Conservation (phyloP, 768 basidiomycete genomes). For the Leccinum disarticulatum region DNA sequence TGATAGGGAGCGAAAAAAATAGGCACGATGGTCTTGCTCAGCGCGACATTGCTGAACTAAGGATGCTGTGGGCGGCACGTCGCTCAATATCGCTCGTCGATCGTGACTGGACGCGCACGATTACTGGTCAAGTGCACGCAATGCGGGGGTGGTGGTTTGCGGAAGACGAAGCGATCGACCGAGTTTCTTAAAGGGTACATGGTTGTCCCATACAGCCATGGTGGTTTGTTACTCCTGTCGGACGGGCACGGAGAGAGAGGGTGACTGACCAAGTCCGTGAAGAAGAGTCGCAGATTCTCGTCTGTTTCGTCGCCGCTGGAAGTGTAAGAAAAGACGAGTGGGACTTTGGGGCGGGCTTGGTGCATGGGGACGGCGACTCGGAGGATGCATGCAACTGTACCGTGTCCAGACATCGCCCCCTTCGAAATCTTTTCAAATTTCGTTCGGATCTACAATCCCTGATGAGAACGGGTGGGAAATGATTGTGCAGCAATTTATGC, state of each 20-base stretch:
- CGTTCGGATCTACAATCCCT: too few species aligned
- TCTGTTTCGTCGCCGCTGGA: constrained; percentile 83
- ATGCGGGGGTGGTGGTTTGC: constrained; percentile 80
- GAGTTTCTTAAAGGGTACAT: constrained; percentile 72
- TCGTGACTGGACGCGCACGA: constrained; percentile 21
- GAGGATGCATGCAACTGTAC: constrained; percentile 18
- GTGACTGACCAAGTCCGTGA: constrained; percentile 74
- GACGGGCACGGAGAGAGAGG: neutral
- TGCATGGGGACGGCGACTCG: constrained; percentile 25
- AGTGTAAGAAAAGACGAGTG: constrained; percentile 62
- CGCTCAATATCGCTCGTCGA: constrained; percentile 11
- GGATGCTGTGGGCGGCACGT: constrained; percentile 49
- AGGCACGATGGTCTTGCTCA: too few species aligned
- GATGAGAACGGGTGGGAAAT: too few species aligned
- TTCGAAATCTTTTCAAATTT: too few species aligned
- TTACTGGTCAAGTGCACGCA: constrained; percentile 78
- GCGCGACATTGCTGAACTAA: too few species aligned
- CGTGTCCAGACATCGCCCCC: constrained; percentile 9
- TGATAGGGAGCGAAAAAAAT: too few species aligned
- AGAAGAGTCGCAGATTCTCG: constrained; percentile 78
- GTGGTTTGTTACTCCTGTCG: neutral
- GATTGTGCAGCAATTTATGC: too few species aligned
- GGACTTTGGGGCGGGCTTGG: constrained; percentile 51
- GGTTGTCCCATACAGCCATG: constrained; percentile 67
- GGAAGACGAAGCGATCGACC: constrained; percentile 78